Base-by-base conservation (phyloP, 306 rosid species). In the Heteromeles arbutifolia region DNA sequence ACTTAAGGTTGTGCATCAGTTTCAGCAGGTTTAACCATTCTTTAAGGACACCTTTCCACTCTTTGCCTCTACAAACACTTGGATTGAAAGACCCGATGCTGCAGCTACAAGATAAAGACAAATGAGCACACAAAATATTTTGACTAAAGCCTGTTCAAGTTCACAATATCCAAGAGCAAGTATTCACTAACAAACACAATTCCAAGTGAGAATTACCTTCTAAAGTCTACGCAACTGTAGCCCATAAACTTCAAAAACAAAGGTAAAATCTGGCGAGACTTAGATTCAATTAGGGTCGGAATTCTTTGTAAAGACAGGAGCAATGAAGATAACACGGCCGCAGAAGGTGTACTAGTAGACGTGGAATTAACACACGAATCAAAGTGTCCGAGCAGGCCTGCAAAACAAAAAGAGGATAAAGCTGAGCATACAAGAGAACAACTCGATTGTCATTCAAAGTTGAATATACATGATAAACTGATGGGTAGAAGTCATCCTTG, bases 11-110 rank as follows among this genome's bases (percentile, higher is more conserved):
- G 76, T 85, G 86, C 93, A 87, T 90, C 78, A 81, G 76, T 79
- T 80, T 92, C 88, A 95, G 88, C 85, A 95, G 84, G 86, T 87
- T 95, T 65, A 95, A 84, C 98, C 98, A 95, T 81, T 95, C 98
- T 78, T 95, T 92, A 71, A 95, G 88, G 77, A 87, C 69, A 69
- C 70, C 69, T 82, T 90, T 90, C 97, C 98, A 95, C 85, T 88
- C 98, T 86, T 87, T 95, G 76, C 91, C 97, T 90, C 85, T 86
- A 84, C 95, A 95, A 56, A 85, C 83, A 80, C 64, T 65, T 72
- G 87, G 79, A 76, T 92, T 86, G 85, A 92, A 94, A 76, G 87
- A 85, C 73, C 90, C 97, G 52, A 89, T 92, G 59, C 96, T 92
- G 89, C 78, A 87, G 76, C 72, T 66, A 76, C 79, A 83, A 70